Percentiles rank a stretch among this genome's conserved stretches.
phyloP scores from a whole-genome alignment of 306 rosid genomes.

The Quillaja saponaria region DNA sequence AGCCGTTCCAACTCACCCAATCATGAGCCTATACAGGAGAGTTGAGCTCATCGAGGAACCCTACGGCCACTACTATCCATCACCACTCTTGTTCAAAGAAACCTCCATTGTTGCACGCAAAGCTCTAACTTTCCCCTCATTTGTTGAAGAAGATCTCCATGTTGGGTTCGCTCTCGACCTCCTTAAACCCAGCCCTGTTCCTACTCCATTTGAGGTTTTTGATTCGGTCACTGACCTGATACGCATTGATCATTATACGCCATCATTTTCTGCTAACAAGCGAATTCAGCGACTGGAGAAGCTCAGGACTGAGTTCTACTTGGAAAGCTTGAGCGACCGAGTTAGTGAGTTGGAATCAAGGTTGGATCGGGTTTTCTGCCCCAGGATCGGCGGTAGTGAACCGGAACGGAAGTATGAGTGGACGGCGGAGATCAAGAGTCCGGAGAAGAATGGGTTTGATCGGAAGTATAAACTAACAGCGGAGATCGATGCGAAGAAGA shows the following conservation, averaged over 20 bases:
- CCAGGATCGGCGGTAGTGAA: constrained; percentile 27
- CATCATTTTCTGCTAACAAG: constrained; percentile 35
- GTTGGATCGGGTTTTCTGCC: constrained; percentile 49
- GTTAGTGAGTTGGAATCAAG: constrained; percentile 72
- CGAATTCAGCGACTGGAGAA: constrained; percentile 52
- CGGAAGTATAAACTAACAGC: constrained; percentile 75
- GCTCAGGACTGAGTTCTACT: constrained; percentile 38
- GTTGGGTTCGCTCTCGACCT: constrained; percentile 41
- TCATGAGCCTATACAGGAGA: constrained; percentile 67
- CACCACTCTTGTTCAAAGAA: constrained; percentile 40
- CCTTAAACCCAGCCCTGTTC: constrained; percentile 9
- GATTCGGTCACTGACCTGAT: constrained; percentile 56
- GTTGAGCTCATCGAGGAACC: constrained; percentile 59
- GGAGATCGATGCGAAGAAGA: constrained; percentile 61
- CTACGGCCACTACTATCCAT: constrained; percentile 7
- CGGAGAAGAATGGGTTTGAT: constrained; percentile 54
- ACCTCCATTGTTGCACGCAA: constrained; percentile 44
- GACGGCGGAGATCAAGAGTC: constrained; percentile 76
- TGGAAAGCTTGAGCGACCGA: constrained; percentile 59
- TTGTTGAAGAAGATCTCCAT: constrained; percentile 46
- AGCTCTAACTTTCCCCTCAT: constrained; percentile 51
- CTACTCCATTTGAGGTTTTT: constrained; percentile 32
- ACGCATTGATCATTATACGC: constrained; percentile 36
- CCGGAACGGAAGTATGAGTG: constrained; percentile 70
- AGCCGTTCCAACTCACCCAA: constrained; percentile 30